phyloP scores from a whole-genome alignment of 257 asterid species.

The Mitragyna speciosa region DNA sequence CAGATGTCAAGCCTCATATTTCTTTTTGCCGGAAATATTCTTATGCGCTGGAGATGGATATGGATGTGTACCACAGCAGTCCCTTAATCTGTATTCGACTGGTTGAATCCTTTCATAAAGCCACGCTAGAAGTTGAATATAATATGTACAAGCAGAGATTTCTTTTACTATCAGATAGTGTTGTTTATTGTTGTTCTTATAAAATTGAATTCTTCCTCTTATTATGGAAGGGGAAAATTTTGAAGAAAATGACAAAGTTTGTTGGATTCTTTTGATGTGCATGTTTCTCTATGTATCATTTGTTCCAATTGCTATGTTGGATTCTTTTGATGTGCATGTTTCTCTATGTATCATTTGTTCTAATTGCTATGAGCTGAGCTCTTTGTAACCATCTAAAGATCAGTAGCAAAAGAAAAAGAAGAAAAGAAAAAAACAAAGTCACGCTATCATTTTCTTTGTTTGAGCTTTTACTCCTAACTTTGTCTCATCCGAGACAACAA shows the following conservation, averaged over 20 bases:
- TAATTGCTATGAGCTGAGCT: background rate
- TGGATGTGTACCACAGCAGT: background rate
- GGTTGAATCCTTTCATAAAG: background rate
- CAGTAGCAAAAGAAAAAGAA: background rate
- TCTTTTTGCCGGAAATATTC: background rate
- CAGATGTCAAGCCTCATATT: too few relatives aligned
- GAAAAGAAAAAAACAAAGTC: too few relatives aligned
- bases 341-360: background rate
- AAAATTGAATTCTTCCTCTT: background rate
- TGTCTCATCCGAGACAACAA: constrained; percentile 18
- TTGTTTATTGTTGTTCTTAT: background rate
- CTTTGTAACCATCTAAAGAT: background rate
- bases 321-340: background rate
- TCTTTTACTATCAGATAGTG: background rate
- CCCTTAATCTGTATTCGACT: background rate
- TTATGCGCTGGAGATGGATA: background rate
- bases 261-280: background rate
- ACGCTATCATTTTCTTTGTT: too few relatives aligned
- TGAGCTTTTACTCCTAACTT: background rate
- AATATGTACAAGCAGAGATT: background rate
- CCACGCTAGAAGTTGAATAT: background rate
- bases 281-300: too few relatives aligned
- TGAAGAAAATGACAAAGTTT: background rate
- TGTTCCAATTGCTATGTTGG: background rate
- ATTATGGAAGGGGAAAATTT: background rate